A percentile compares a stretch with the other conserved stretches of the same genome.
These are phyloP conservation scores for Obelidium mucronatum DNA, from an alignment of 192 early-diverging fungal genomes.

Conservation along the genomic window DNA sequence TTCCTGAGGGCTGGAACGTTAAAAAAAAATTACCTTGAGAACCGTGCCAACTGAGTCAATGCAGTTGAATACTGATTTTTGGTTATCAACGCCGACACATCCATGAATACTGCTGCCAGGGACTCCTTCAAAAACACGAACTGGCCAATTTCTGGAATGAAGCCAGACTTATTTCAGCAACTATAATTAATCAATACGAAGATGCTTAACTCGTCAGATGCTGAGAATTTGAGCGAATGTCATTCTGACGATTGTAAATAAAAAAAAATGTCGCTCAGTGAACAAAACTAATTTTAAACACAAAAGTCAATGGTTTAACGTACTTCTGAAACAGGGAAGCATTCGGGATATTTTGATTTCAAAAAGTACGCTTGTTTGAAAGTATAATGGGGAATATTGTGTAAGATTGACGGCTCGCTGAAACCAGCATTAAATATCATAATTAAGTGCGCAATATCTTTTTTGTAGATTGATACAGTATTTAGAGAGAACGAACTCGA, in stretches of 20 bases:
- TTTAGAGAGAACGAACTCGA: too few relatives aligned
- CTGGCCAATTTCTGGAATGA: too few relatives aligned
- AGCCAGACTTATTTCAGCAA: too few relatives aligned
- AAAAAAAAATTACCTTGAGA: background rate
- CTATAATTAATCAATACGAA: too few relatives aligned
- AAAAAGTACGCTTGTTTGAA: conserved; percentile 80
- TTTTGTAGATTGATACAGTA: too few relatives aligned
- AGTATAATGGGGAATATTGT: conserved; percentile 74
- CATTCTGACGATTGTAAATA: too few relatives aligned
- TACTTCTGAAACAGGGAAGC: conserved; percentile 66
- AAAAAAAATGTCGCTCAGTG: too few relatives aligned
- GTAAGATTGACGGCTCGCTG: conserved; percentile 56
- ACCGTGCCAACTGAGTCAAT: background rate
- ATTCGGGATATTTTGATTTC: conserved; percentile 70
- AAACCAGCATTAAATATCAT: conserved; percentile 79
- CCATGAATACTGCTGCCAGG: background rate
- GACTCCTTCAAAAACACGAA: conserved; percentile 2
- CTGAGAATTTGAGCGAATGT: too few relatives aligned
- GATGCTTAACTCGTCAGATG: too few relatives aligned
- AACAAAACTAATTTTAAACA: too few relatives aligned
- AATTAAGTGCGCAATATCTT: conserved; percentile 79
- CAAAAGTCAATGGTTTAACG: too few relatives aligned
- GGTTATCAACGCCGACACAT: background rate
- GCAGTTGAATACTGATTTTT: background rate
- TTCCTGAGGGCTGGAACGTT: background rate